Evolutionary conservation across 2,329 filamentous ascomycete genomes (phyloP).

Genomic region (Sporothrix sp.): DNA sequence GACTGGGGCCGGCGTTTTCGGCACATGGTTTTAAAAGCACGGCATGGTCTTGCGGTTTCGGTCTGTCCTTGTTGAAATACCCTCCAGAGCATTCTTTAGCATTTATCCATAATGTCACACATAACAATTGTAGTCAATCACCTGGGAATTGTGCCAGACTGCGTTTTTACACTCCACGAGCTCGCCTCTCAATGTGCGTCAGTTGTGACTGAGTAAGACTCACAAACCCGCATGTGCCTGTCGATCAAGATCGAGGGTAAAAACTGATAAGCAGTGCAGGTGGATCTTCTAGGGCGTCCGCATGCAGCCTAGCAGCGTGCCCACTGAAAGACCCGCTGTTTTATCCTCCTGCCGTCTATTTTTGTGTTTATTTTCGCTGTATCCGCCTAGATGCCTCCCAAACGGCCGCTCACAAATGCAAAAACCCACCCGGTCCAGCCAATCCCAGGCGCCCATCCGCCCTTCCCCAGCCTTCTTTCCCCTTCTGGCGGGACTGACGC

Average conservation of each 20-base stretch:
- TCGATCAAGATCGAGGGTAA: neutral
- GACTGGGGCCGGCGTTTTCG: neutral
- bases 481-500: slow-evolving; percentile 12
- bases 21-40: neutral
- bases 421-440: slow-evolving; percentile 5
- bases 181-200: no score
- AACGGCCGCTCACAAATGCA: slow-evolving; percentile 9
- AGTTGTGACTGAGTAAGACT: no score
- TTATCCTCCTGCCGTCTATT: neutral
- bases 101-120: neutral
- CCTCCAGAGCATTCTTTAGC: neutral
- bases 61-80: neutral
- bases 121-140: no score
- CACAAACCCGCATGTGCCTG: no score
- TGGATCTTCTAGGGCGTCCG: neutral
- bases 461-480: slow-evolving; percentile 16
- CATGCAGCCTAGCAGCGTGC: neutral
- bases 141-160: no score
- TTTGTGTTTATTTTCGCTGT: neutral
- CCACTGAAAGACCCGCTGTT: neutral
- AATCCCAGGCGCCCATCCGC: neutral
- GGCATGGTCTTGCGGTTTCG: neutral
- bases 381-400: neutral
- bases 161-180: no score
- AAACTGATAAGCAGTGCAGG: neutral